Percentiles rank a stretch among this genome's conserved stretches.
Evolutionary conservation across 139 green algal genomes (phyloP).

Genomic region (Mesotaenium endlicherianum): DNA sequence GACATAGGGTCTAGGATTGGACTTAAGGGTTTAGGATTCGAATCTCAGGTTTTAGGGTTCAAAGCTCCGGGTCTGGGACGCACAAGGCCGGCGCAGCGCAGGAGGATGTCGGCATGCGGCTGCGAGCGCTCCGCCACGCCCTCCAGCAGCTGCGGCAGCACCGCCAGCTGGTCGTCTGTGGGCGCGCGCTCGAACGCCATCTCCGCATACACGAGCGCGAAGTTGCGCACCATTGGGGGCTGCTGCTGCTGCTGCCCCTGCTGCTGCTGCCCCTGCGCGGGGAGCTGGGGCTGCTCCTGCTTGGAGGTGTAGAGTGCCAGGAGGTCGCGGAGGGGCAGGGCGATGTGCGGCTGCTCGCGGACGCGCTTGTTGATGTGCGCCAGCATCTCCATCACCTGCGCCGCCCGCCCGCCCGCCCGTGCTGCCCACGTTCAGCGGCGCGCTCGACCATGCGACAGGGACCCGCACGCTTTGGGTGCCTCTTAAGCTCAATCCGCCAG

Average conservation of each 20-base stretch:
- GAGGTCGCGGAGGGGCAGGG: constrained; percentile 73
- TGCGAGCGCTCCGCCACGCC: constrained; percentile 12
- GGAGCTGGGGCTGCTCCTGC: not conserved
- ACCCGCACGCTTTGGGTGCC: no score
- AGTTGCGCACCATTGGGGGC: constrained; percentile 32
- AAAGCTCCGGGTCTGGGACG: no score
- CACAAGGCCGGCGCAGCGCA: constrained; percentile 50
- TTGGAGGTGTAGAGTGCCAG: constrained; percentile 53
- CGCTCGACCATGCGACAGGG: no score
- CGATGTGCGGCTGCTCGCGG: constrained; percentile 56
- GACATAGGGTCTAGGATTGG: no score
- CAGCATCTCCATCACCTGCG: constrained; percentile 83
- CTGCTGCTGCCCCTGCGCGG: no score
- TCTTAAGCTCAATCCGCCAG: no score
- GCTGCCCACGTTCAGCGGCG: no score
- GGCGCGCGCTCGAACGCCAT: constrained; percentile 44
- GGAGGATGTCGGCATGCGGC: constrained; percentile 57
- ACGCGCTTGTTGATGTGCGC: constrained; percentile 89
- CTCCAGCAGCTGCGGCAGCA: constrained; percentile 20
- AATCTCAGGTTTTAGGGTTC: no score
- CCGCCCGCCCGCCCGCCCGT: no score
- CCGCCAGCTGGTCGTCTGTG: not conserved
- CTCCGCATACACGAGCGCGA: constrained; percentile 46
- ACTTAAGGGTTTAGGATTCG: no score
- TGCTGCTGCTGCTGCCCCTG: not conserved